phyloP scores from a whole-genome alignment of 2,329 filamentous ascomycete species.

The Neophaeococcomyces aloes region DNA sequence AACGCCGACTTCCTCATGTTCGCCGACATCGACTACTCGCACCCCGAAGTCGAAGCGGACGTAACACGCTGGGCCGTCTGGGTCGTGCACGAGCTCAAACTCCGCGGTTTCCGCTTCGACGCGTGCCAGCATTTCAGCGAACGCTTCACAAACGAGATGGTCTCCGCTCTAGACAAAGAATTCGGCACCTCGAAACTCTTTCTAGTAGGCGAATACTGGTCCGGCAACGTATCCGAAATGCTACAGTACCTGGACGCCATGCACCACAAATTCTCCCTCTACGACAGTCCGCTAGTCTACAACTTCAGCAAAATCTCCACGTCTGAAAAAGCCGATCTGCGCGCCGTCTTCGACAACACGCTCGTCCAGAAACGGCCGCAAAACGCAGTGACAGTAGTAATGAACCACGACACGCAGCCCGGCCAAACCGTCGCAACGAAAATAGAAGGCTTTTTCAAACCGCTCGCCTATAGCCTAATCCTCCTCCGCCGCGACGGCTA shows the following conservation, averaged over 20 bases:
- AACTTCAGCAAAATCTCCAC: conserved; percentile 52
- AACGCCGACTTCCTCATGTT: conserved; percentile 69
- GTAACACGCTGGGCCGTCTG: conserved; percentile 53
- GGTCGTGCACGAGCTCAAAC: conserved; percentile 46
- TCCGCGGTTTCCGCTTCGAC: conserved; percentile 55
- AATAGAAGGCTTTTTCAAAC: conserved; percentile 54
- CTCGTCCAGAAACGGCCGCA: conserved; percentile 42
- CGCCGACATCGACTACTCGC: conserved; percentile 51
- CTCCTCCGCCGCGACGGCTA: conserved; percentile 49
- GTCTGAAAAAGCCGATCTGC: conserved; percentile 44
- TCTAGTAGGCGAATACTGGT: conserved; percentile 40
- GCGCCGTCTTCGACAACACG: conserved; percentile 48
- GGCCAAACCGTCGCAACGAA: conserved; percentile 32
- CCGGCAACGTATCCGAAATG: conserved; percentile 44
- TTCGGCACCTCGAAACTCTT: conserved; percentile 37
- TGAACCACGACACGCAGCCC: conserved; percentile 32
- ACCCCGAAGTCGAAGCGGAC: conserved; percentile 49
- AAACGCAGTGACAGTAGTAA: conserved; percentile 52
- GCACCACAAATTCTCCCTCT: conserved; percentile 48
- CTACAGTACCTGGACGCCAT: conserved; percentile 44
- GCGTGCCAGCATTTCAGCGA: conserved; percentile 56
- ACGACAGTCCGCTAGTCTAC: conserved; percentile 54
- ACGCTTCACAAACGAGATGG: conserved; percentile 47
- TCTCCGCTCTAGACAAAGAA: conserved; percentile 40
- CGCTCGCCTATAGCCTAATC: conserved; percentile 55